A percentile compares a stretch with the other conserved stretches of the same genome.
Conservation (phyloP, 345 rosid genomes). For the Firmiana major region DNA sequence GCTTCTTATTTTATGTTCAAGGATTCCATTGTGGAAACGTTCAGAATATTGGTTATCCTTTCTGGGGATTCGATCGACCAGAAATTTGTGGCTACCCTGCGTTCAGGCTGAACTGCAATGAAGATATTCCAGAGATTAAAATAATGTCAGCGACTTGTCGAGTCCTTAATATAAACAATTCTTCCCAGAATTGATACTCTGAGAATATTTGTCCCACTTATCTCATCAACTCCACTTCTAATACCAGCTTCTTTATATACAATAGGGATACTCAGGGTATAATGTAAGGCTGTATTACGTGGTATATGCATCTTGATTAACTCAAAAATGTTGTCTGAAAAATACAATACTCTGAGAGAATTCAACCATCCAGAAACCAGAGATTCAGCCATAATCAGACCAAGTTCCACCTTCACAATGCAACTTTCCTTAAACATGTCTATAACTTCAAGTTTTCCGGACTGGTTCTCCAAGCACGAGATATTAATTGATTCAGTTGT, state of each 20-base stretch:
- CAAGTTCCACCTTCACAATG: too few relatives aligned
- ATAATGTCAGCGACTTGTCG: too few relatives aligned
- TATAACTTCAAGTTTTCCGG: too few relatives aligned
- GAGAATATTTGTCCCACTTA: constrained; percentile 16
- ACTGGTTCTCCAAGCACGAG: too few relatives aligned
- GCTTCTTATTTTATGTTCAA: too few relatives aligned
- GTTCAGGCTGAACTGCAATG: constrained; percentile 25
- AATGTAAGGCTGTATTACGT: background rate
- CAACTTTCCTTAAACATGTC: too few relatives aligned
- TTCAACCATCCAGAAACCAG: too few relatives aligned
- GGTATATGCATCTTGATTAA: too few relatives aligned
- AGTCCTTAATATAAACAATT: background rate
- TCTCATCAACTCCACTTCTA: constrained; percentile 21
- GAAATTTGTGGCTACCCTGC: constrained; percentile 33
- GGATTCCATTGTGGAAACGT: background rate
- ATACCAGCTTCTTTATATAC: background rate
- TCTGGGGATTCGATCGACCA: background rate
- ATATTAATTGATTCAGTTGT: too few relatives aligned
- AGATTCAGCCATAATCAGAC: too few relatives aligned
- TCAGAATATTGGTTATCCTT: background rate
- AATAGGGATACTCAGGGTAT: background rate
- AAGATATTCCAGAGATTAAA: constrained; percentile 9
- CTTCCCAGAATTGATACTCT: constrained; percentile 16
- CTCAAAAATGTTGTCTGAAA: too few relatives aligned
- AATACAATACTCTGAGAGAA: too few relatives aligned